Percentiles rank a stretch among this genome's conserved stretches.
Evolutionary conservation across 2,329 filamentous ascomycete genomes (phyloP).

Genomic region (Fusarium aywerte): DNA sequence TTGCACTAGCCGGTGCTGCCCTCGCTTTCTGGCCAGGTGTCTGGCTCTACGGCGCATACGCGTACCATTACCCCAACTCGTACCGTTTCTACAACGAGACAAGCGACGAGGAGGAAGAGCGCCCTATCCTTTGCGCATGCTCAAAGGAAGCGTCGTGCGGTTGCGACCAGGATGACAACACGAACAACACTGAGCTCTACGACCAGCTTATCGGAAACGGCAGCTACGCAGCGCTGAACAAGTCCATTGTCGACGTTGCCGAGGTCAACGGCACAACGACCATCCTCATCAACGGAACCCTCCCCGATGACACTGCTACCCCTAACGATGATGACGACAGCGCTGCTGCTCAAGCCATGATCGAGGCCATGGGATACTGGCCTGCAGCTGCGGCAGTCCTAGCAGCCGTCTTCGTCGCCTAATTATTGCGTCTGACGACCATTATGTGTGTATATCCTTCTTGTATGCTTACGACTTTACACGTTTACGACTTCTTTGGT

Average conservation of each 20-base stretch:
- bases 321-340: conserved; percentile 45
- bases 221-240: conserved; percentile 68
- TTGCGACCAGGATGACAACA: conserved; percentile 68
- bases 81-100: conserved; percentile 63
- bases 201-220: conserved; percentile 73
- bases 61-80: conserved; percentile 61
- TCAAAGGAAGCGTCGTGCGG: conserved; percentile 63
- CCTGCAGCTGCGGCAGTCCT: conserved; percentile 58
- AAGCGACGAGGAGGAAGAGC: conserved; percentile 53
- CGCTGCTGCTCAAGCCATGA: conserved; percentile 48
- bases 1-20: conserved; percentile 61
- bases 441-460: conserved; percentile 17
- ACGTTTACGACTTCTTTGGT: conserved; percentile 21
- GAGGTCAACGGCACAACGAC: conserved; percentile 69
- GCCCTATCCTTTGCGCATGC: conserved; percentile 61
- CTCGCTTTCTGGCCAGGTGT: conserved; percentile 71
- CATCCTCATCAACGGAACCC: conserved; percentile 79
- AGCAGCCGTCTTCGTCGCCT: conserved; percentile 58
- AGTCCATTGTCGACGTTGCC: conserved; percentile 69
- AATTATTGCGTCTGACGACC: conserved; percentile 24
- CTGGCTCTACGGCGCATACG: conserved; percentile 72
- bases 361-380: conserved; percentile 61
- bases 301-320: conserved; percentile 76
- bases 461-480: conserved; percentile 24
- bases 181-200: conserved; percentile 68